phyloP scores from a whole-genome alignment of 257 asterid genomes.

The Solanum etuberosum region DNA sequence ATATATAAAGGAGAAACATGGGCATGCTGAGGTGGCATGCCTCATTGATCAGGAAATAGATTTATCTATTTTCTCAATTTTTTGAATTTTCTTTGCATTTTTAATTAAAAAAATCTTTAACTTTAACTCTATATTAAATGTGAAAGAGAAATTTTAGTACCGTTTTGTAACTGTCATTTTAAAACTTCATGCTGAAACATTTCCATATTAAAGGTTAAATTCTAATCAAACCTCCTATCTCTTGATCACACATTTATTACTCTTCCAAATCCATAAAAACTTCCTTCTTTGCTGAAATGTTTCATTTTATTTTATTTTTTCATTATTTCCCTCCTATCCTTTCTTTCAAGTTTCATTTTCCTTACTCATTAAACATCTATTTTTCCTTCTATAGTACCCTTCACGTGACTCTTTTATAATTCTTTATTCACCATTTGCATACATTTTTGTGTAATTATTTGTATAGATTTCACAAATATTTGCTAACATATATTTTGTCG shows the following conservation, averaged over 20 bases:
- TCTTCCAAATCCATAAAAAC: background rate
- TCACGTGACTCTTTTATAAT: background rate
- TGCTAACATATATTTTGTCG: too few species aligned
- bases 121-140: too few species aligned
- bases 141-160: background rate
- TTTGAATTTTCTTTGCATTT: too few species aligned
- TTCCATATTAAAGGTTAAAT: background rate
- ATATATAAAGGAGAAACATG: too few species aligned
- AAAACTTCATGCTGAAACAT: too few species aligned
- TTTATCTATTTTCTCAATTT: background rate
- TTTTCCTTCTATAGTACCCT: background rate
- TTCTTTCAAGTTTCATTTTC: background rate
- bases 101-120: too few species aligned
- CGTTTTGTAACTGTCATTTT: background rate
- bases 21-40: too few species aligned
- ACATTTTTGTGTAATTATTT: background rate
- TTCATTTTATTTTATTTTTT: background rate
- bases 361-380: background rate
- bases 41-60: too few species aligned
- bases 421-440: too few species aligned
- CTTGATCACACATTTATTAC: background rate
- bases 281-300: background rate
- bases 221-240: background rate
- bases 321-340: background rate
- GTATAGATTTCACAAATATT: background rate